A percentile compares a stretch with the other conserved stretches of the same genome.
These are phyloP conservation scores for Picea abies DNA, from an alignment of 83 land plant genomes.

Conservation along the genomic window DNA sequence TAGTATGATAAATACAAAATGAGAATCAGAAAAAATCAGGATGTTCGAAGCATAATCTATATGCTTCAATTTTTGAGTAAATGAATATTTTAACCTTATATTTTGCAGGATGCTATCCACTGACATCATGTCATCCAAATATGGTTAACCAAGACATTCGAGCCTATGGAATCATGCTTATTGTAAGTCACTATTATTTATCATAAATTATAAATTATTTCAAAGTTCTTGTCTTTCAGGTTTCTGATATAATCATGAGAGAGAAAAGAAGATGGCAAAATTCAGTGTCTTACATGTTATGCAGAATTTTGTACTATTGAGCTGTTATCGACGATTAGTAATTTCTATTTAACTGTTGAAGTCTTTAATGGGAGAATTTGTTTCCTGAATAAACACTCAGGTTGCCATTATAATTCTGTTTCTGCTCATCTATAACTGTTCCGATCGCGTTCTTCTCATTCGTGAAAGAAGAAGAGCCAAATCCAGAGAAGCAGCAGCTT, in stretches of 20 bases:
- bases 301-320: neutral
- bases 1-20: no score
- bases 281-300: neutral
- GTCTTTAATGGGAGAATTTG: neutral
- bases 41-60: no score
- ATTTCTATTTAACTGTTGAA: neutral
- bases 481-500: slow-evolving; percentile 84
- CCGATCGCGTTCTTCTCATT: slow-evolving; percentile 72
- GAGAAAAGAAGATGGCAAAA: neutral
- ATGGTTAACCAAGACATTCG: slow-evolving; percentile 67
- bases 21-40: no score
- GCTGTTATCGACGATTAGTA: neutral
- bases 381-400: slow-evolving; percentile 40
- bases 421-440: slow-evolving; percentile 82
- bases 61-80: no score
- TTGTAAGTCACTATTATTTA: slow-evolving; percentile 46
- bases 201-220: neutral
- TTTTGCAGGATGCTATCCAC: slow-evolving; percentile 75
- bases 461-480: slow-evolving; percentile 74
- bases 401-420: slow-evolving; percentile 56
- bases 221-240: neutral
- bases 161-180: slow-evolving; percentile 70
- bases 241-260: neutral
- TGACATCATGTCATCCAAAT: slow-evolving; percentile 64
- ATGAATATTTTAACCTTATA: no score